phyloP scores from a whole-genome alignment of 768 basidiomycete genomes.

The Mycena vulgaris region DNA sequence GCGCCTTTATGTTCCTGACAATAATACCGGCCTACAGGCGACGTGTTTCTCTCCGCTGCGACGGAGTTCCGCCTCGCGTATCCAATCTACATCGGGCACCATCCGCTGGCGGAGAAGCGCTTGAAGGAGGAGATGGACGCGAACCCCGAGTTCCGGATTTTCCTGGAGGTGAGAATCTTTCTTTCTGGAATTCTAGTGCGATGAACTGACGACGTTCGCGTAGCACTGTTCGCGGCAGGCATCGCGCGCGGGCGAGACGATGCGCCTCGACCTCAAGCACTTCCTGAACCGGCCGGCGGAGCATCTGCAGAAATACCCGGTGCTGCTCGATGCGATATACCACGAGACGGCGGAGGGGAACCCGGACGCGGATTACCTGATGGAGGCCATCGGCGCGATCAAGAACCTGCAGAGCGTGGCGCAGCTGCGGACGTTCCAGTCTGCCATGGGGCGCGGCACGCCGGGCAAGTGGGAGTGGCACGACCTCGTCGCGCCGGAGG shows the following conservation, averaged over 20 bases:
- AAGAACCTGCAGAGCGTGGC: constrained; percentile 85
- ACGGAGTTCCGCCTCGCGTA: constrained; percentile 91
- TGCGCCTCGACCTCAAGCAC: constrained; percentile 78
- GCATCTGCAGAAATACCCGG: constrained; percentile 88
- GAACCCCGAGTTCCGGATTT: constrained; percentile 86
- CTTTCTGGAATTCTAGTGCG: background rate
- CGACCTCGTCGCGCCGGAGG: constrained; percentile 83
- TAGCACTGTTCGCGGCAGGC: constrained; percentile 63
- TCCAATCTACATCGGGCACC: constrained; percentile 86
- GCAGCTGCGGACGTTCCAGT: constrained; percentile 91
- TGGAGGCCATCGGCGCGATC: constrained; percentile 87
- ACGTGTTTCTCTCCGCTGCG: constrained; percentile 90
- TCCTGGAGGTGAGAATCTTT: constrained; percentile 79
- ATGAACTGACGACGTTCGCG: background rate
- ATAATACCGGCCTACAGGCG: constrained; percentile 70
- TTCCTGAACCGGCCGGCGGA: constrained; percentile 86
- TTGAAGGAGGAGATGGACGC: constrained; percentile 88
- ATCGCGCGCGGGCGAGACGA: constrained; percentile 50
- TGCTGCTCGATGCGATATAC: constrained; percentile 87
- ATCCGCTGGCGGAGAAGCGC: constrained; percentile 88
- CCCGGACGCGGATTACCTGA: constrained; percentile 85
- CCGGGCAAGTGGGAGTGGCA: constrained; percentile 93
- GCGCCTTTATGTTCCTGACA: background rate
- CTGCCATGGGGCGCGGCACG: constrained; percentile 86
- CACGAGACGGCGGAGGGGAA: constrained; percentile 87